These are phyloP conservation scores for Mucor piriformis DNA, from an alignment of 371 early-diverging fungal species.

Conservation along the genomic window DNA sequence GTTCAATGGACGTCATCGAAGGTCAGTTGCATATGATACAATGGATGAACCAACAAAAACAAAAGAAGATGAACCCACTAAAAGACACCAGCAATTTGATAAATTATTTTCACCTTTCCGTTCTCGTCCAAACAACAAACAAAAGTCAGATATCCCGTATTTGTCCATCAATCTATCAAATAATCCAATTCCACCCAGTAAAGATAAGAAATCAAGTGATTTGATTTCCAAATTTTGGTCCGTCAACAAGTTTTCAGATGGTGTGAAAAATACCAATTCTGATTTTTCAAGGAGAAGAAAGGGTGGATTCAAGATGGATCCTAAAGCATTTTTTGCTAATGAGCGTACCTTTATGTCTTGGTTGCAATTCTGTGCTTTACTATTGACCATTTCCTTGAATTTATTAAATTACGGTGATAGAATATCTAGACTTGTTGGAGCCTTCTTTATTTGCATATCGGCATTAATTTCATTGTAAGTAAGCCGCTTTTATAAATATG, in stretches of 20 bases:
- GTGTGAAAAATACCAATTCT: background rate
- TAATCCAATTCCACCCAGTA: constrained; percentile 4
- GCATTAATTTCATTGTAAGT: constrained; percentile 36
- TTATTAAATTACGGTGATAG: constrained; percentile 73
- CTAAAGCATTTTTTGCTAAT: constrained; percentile 95
- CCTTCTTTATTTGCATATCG: constrained; percentile 39
- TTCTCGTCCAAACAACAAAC: background rate
- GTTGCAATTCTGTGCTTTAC: constrained; percentile 76
- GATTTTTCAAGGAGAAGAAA: background rate
- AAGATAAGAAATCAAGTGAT: background rate
- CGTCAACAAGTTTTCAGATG: constrained; percentile 1
- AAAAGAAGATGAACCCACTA: background rate
- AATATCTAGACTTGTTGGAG: constrained; percentile 42
- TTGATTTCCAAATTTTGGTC: constrained; percentile 9
- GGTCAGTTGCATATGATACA: constrained; percentile 13
- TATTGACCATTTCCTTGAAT: constrained; percentile 73
- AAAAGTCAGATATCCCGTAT: background rate
- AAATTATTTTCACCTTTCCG: too few species aligned
- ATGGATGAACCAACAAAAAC: constrained; percentile 4
- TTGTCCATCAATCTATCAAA: constrained; percentile 2
- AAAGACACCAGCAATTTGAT: background rate
- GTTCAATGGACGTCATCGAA: constrained; percentile 45
- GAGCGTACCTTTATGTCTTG: constrained; percentile 92
- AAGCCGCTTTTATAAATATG: background rate
- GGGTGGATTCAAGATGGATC: constrained; percentile 55